These are phyloP conservation scores for Madurella mycetomatis DNA, from an alignment of 2,329 filamentous ascomycete species.

Conservation along the genomic window DNA sequence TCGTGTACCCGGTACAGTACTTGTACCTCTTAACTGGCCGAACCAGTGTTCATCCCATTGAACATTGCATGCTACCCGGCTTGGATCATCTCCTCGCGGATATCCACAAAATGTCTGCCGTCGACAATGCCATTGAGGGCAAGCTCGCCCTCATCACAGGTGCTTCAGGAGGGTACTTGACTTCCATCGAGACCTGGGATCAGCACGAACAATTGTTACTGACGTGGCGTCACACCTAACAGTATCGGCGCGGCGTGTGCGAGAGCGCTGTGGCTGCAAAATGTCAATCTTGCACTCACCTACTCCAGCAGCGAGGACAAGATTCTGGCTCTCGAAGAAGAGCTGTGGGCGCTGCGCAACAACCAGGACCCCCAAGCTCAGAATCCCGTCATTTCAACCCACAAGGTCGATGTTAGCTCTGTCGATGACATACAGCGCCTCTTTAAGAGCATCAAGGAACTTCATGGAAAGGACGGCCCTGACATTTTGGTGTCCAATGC, in stretches of 20 bases:
- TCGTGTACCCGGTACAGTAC: slow-evolving; percentile 1
- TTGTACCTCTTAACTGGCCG: not conserved
- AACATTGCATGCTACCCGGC: not conserved
- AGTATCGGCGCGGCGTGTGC: slow-evolving; percentile 60
- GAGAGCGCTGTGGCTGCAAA: slow-evolving; percentile 47
- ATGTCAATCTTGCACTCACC: slow-evolving; percentile 54
- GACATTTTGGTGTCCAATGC: slow-evolving; percentile 65
- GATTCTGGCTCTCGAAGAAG: slow-evolving; percentile 41
- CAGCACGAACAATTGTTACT: not conserved
- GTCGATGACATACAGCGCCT: slow-evolving; percentile 50
- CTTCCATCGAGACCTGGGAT: not conserved
- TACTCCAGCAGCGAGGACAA: slow-evolving; percentile 49
- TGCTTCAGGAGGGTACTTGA: slow-evolving; percentile 53
- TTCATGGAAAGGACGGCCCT: slow-evolving; percentile 48
- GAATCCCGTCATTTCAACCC: slow-evolving; percentile 28
- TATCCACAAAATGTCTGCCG: slow-evolving; percentile 10
- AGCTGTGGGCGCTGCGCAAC: slow-evolving; percentile 34
- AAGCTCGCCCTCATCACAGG: slow-evolving; percentile 56
- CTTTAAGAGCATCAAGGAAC: slow-evolving; percentile 48
- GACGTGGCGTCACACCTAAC: not conserved
- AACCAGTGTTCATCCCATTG: not conserved
- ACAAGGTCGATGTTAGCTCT: slow-evolving; percentile 55
- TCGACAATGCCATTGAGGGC: slow-evolving; percentile 46
- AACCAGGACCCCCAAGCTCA: not conserved
- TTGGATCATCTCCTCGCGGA: not conserved